Evolutionary conservation across 1,139 yeast genomes (phyloP), one percentile per base, ranked within the genome.

Genomic region (Hansenula lynferdii): DNA sequence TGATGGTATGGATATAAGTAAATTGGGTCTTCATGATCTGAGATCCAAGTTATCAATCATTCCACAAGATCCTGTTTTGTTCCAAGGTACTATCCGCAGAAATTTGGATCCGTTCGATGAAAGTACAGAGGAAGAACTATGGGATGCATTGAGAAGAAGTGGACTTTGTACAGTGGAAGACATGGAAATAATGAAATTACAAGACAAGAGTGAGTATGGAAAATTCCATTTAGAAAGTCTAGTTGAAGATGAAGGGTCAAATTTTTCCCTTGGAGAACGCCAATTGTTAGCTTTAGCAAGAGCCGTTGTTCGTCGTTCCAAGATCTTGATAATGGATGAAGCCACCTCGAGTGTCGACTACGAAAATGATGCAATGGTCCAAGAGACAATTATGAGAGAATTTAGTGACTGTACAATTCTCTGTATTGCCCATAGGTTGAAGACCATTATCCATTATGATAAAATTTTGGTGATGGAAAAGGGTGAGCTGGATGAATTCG

Each of bases 341-440:
- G 92, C 92, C 15, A 84, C 92, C 0, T 81, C 90, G 0, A 76
- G 83, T 3, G 89, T 83, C 28, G 92, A 83, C 54, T 80, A 78
- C 53, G 83, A 77, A 45, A 81, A 90, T 1, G 92, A 83, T 57
- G 65, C 72, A 30, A 72, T 72, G 52, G 80, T 84, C 49, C 92
- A 83, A 58, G 51, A 62, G 3, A 77, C 84, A 21, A 80, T 83
- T 44, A 65, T 67, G 6, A 61, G 61, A 12, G 85, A 80, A 52
- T 82, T 83, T 53, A 54, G 63, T 10, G 61, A 73, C 34, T 77
- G 87, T 56, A 82, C 90, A 0, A 77, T 82, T 37, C 61, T 83
- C 50, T 80, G 87, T 52, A 80, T 83, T 60, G 92, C 92, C 8
- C 92, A 83, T 54, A 72, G 89, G 49, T 63, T 81, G 54, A 74